Base-by-base conservation (phyloP, 805 yeast genomes). In the Myxozyma neotropica region DNA sequence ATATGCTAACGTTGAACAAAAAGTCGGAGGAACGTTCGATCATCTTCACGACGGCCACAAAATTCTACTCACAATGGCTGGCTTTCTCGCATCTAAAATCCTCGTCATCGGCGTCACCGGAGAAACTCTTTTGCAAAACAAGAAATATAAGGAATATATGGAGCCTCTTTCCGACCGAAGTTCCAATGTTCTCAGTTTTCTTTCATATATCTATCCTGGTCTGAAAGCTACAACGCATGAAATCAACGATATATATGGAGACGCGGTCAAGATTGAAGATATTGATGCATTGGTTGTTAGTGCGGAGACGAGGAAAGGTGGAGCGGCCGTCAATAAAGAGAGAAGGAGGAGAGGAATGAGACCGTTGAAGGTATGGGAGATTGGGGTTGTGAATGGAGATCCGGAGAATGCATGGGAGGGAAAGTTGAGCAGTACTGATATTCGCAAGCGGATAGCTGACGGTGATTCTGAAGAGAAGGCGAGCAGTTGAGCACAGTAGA, bases 21-120 rank as follows among this genome's bases (percentile, higher is more conserved):
- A 96, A 0, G 85, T 93, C 1, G 99, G 99, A 0, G 99, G 99
- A 0, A 94, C 99, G 0, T 94, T 94, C 75, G 99, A 94, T 70
- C 98, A 94, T 74, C 70, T 94, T 38, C 99, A 94, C 68, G 96
- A 88, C 70, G 99, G 98, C 0, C 99, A 94, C 74, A 89, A 88
- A 72, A 86, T 94, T 29, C 76, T 94, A 27, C 77, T 94, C 8
- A 85, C 94, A 0, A 77, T 88, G 59, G 79, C 96, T 0, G 83
- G 84, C 0, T 90, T 84, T 68, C 64, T 89, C 6, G 78, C 95
- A 0, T 68, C 73, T 1, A 66, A 72, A 1, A 74, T 73, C 23
- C 75, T 94, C 13, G 87, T 93, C 50, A 78, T 94, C 5, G 99
- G 99, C 0, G 77, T 94, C 2, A 90, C 98, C 0, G 96, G 91